phyloP scores from a whole-genome alignment of 1,139 yeast genomes.

The Hemisphaericaspora lyxosophila region DNA sequence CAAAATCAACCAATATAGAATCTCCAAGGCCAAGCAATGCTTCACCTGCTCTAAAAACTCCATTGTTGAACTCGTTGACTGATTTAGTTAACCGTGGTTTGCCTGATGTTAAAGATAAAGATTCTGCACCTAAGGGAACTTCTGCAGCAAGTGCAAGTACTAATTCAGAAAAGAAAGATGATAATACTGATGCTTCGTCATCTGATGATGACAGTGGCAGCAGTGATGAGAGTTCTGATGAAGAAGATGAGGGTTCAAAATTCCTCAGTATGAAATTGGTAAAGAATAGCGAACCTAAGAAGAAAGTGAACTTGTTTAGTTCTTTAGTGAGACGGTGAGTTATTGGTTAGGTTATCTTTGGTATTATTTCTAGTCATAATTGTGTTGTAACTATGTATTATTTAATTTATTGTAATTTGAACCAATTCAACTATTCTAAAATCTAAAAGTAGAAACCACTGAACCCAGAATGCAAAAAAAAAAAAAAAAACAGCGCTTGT shows the following conservation, averaged over 20 bases:
- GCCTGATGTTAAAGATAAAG: constrained; percentile 58
- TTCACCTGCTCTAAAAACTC: constrained; percentile 18
- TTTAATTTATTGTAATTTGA: no score
- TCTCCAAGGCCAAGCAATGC: constrained; percentile 2
- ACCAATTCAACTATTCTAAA: no score
- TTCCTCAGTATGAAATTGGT: constrained; percentile 11
- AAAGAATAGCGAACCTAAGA: constrained; percentile 7
- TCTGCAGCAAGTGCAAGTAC: constrained; percentile 9
- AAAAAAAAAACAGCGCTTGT: no score
- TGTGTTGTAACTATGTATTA: not conserved
- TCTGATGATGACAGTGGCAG: constrained; percentile 20
- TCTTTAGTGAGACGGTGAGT: constrained; percentile 7
- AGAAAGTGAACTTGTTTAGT: constrained; percentile 14
- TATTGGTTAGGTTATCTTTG: not conserved
- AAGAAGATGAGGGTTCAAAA: constrained; percentile 39
- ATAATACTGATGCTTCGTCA: constrained; percentile 4
- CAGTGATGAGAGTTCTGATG: constrained; percentile 16
- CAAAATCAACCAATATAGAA: not conserved
- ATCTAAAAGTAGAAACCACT: no score
- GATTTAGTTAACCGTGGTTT: constrained; percentile 58
- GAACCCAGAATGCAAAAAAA: no score
- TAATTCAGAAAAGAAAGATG: constrained; percentile 5
- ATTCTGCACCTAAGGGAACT: constrained; percentile 12
- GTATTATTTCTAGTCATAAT: not conserved
- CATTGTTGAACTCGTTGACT: constrained; percentile 50